phyloP scores from a whole-genome alignment of 2,329 filamentous ascomycete genomes.

The Arthrocladium fulminans region DNA sequence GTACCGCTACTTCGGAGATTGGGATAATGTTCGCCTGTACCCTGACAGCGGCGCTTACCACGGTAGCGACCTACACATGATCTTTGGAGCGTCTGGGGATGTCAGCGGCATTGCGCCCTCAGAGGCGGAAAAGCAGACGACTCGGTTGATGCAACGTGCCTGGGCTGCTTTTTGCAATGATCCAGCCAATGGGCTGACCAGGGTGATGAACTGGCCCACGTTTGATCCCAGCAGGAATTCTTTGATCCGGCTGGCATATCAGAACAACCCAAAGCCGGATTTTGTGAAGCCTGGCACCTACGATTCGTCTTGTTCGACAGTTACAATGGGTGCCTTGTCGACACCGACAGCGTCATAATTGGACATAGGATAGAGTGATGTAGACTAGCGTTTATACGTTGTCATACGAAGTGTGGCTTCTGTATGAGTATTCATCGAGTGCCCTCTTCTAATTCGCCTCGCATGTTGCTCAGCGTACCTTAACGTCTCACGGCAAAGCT shows the following conservation, averaged over 20 bases:
- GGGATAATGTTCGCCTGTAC: constrained; percentile 38
- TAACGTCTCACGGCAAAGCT: too few relatives aligned
- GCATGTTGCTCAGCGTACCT: too few relatives aligned
- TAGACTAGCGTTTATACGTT: too few relatives aligned
- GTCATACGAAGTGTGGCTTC: too few relatives aligned
- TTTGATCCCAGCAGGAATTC: constrained; percentile 24
- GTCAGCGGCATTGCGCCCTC: constrained; percentile 32
- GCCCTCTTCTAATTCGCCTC: too few relatives aligned
- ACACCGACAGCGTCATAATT: too few relatives aligned
- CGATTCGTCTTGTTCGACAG: constrained; percentile 11
- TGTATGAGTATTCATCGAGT: too few relatives aligned
- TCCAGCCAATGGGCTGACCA: constrained; percentile 29
- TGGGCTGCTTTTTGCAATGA: constrained; percentile 37
- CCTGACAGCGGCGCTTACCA: constrained; percentile 42
- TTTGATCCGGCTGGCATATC: constrained; percentile 24
- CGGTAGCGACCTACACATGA: constrained; percentile 41
- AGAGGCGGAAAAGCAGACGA: constrained; percentile 27
- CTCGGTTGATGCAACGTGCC: constrained; percentile 32
- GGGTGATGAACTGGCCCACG: constrained; percentile 30
- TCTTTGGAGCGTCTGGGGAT: constrained; percentile 36
- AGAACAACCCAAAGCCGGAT: constrained; percentile 20
- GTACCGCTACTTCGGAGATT: constrained; percentile 44
- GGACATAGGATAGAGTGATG: too few relatives aligned
- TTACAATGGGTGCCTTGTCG: too few relatives aligned
- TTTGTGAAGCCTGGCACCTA: constrained; percentile 25